Conservation (phyloP, 768 basidiomycete species). For the Boletus fagicola region DNA sequence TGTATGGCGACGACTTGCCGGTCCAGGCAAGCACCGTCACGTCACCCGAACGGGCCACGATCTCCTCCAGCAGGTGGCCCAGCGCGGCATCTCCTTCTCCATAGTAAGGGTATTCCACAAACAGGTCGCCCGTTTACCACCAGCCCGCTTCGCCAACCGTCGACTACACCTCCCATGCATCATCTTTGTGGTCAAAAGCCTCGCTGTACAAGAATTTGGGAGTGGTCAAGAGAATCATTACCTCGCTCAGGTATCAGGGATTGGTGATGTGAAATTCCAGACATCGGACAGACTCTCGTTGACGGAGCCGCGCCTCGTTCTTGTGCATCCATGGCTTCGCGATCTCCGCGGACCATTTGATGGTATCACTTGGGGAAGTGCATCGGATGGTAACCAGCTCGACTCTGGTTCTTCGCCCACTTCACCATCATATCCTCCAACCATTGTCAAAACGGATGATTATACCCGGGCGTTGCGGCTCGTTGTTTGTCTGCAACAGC, state of each 20-base stretch:
- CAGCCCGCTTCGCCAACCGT: conserved; percentile 1
- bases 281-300: not conserved
- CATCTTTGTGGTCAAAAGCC: conserved; percentile 2
- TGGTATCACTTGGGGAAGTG: not conserved
- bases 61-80: too few relatives aligned
- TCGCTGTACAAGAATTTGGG: not conserved
- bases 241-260: not conserved
- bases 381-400: not conserved
- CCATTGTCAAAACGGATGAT: not conserved
- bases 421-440: not conserved
- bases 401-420: not conserved
- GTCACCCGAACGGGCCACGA: too few relatives aligned
- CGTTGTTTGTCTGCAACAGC: conserved; percentile 7
- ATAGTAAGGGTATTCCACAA: too few relatives aligned
- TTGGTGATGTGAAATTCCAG: conserved; percentile 6
- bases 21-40: too few relatives aligned
- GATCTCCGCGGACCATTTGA: conserved; percentile 1
- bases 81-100: too few relatives aligned
- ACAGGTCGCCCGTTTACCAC: not conserved
- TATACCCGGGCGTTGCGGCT: conserved; percentile 4
- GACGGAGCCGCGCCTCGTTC: not conserved
- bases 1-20: too few relatives aligned
- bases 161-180: conserved; percentile 13
- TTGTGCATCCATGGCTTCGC: conserved; percentile 18
- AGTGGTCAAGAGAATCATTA: not conserved